Base-by-base conservation (phyloP, 148 eudicot genomes). In the Vaccinium macrocarpon region DNA sequence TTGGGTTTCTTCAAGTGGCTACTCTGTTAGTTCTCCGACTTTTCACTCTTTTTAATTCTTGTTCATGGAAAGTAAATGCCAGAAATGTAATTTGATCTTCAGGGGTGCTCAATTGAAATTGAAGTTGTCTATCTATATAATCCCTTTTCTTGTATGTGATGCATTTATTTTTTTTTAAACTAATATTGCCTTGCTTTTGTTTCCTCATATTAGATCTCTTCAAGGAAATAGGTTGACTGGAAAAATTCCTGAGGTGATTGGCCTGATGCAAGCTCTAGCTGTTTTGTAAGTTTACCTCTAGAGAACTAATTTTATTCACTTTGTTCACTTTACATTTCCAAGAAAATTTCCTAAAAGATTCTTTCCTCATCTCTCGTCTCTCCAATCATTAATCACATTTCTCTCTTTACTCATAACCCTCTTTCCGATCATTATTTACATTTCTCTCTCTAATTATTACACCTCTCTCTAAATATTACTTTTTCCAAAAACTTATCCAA, bases 261-360 rank as follows among this genome's bases (percentile, higher is more conserved):
- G 95, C 76, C 88, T 93, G 12, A 93, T 93, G 95, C 95, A 93
- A 87, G 95, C 95, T 50, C 92, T 93, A 23, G 95, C 95, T 82
- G 95, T 93, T 76, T 66, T 93, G 95, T 93, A 89, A 89, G 94
- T 81, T 50, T 55, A 16, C 51, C 8, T 27, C 64, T 6, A 6
- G 12, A 14, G 55, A 35, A 35, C 3, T 15, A 15, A 57, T 84
- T 49, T 14, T 46, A 38, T n/a, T n/a, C n/a, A n/a, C n/a, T n/a
- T n/a, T n/a, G n/a, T n/a, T n/a, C n/a, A n/a, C n/a, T n/a, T n/a
- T n/a, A n/a, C n/a, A n/a, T n/a, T n/a, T n/a, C n/a, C n/a, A n/a
- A n/a, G n/a, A n/a, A n/a, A n/a, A n/a, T n/a, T n/a, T n/a, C n/a
- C n/a, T n/a, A n/a, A n/a, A n/a, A n/a, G n/a, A n/a, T n/a, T n/a